These are phyloP conservation scores for Chlamydomonas incerta DNA, from an alignment of 139 green algal genomes.

Conservation along the genomic window DNA sequence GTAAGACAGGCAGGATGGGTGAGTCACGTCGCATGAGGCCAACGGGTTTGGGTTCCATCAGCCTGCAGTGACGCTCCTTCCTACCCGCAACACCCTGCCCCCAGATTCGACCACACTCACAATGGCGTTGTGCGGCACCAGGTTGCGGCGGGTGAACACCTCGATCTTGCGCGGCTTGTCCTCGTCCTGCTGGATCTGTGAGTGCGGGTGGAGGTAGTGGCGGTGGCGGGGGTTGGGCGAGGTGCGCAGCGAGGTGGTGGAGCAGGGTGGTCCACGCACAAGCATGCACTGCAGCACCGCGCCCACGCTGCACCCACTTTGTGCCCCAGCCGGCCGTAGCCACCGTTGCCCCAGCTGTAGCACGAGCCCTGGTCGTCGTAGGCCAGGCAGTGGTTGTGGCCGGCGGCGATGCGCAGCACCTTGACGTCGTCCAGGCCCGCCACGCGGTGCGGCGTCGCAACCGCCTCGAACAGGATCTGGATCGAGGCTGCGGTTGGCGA, in stretches of 20 bases:
- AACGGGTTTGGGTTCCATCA: too few species aligned
- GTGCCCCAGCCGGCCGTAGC: constrained; percentile 94
- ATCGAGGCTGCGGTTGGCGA: constrained; percentile 83
- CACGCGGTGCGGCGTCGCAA: constrained; percentile 81
- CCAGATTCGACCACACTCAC: constrained; percentile 22
- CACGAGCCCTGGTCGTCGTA: constrained; percentile 67
- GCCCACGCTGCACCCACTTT: constrained; percentile 63
- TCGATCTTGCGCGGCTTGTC: constrained; percentile 79
- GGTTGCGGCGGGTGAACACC: constrained; percentile 71
- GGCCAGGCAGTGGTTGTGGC: constrained; percentile 87
- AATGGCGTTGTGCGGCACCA: constrained; percentile 55
- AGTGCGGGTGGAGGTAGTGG: neutral
- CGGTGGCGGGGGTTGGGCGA: neutral
- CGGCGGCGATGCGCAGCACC: constrained; percentile 78
- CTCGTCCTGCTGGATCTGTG: constrained; percentile 84
- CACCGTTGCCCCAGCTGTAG: constrained; percentile 87
- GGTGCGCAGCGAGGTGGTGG: neutral
- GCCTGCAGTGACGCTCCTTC: neutral
- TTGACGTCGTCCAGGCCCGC: constrained; percentile 62
- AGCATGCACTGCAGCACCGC: neutral
- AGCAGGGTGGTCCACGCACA: neutral
- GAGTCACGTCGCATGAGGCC: too few species aligned
- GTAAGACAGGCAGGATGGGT: neutral
- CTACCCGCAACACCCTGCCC: neutral
- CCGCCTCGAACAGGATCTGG: constrained; percentile 91